Evolutionary conservation across 306 rosid genomes (phyloP).

Genomic region (Hylodesmum podocarpum): DNA sequence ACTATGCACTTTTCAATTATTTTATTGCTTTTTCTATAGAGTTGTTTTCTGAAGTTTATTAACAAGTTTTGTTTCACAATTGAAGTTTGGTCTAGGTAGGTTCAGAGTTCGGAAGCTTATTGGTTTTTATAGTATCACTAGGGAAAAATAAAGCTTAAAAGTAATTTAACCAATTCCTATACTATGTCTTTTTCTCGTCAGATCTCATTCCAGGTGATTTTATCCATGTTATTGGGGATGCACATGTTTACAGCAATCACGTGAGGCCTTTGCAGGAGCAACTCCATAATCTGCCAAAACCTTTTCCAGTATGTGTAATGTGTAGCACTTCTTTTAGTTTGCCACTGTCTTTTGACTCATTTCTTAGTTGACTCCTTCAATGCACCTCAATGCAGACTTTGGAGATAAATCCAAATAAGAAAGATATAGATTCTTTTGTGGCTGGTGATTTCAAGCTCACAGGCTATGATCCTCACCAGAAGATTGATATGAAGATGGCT

Average conservation of each 20-base stretch:
- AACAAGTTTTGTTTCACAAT: background rate
- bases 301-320: constrained; percentile 73
- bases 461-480: constrained; percentile 88
- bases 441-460: constrained; percentile 72
- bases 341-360: background rate
- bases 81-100: background rate
- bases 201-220: constrained; percentile 87
- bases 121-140: background rate
- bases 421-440: constrained; percentile 74
- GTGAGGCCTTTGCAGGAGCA: constrained; percentile 90
- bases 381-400: constrained; percentile 53
- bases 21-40: background rate
- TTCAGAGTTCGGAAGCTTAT: background rate
- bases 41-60: background rate
- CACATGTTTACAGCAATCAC: constrained; percentile 83
- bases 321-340: background rate
- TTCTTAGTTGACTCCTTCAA: constrained; percentile 3
- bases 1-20: background rate
- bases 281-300: constrained; percentile 80
- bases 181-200: constrained; percentile 30
- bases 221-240: constrained; percentile 33
- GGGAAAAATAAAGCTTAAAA: background rate
- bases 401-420: constrained; percentile 73
- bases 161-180: background rate
- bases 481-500: constrained; percentile 90